Conservation (phyloP, 345 rosid species). For the Cardamine chenopodiifolia region DNA sequence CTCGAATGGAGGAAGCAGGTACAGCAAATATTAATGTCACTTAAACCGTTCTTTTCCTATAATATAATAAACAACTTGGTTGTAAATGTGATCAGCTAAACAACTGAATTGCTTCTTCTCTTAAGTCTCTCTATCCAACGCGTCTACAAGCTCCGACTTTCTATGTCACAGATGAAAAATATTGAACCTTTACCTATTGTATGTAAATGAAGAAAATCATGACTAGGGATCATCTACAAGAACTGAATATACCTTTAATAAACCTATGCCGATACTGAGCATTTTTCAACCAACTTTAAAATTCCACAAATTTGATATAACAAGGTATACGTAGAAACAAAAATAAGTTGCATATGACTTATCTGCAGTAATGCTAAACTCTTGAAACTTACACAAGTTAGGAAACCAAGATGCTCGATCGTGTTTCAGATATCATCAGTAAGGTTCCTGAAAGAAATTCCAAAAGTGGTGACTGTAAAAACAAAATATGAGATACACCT, state of each 20-base stretch:
- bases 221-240: constrained; percentile 19
- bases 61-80: constrained; percentile 12
- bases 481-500: constrained; percentile 11
- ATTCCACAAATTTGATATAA: neutral
- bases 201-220: neutral
- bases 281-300: constrained; percentile 1
- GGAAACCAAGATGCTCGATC: constrained; percentile 13
- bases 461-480: constrained; percentile 17
- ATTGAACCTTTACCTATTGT: constrained; percentile 19
- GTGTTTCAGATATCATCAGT: constrained; percentile 6
- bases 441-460: constrained; percentile 17
- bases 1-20: constrained; percentile 43
- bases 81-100: constrained; percentile 46
- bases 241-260: constrained; percentile 5
- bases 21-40: constrained; percentile 36
- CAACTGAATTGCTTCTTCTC: constrained; percentile 61
- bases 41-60: constrained; percentile 35
- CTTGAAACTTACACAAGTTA: constrained; percentile 27
- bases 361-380: constrained; percentile 1
- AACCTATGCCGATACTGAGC: neutral
- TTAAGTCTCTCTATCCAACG: constrained; percentile 80
- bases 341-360: neutral
- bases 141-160: constrained; percentile 70
- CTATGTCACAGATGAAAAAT: constrained; percentile 36
- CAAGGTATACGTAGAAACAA: neutral